A percentile compares a stretch with the other conserved stretches of the same genome.
These are phyloP conservation scores for Erodium texanum DNA, from an alignment of 441 rosid genomes.

Conservation along the genomic window DNA sequence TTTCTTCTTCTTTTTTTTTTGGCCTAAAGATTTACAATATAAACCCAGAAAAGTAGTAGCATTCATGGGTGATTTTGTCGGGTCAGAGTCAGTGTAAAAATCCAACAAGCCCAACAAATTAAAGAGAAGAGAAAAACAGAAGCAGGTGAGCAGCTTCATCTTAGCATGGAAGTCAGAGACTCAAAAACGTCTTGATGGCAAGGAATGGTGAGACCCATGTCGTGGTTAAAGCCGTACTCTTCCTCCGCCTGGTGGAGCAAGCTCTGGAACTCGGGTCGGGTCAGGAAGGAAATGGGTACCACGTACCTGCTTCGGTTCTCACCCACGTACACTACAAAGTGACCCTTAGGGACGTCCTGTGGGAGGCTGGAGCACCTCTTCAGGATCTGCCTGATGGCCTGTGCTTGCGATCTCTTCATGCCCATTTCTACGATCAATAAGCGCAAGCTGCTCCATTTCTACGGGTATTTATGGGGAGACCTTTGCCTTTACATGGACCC, in stretches of 20 bases:
- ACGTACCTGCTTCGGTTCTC: constrained; percentile 15
- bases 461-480: constrained; percentile 9
- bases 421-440: too few species aligned
- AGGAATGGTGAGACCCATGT: constrained; percentile 21
- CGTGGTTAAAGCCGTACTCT: constrained; percentile 19
- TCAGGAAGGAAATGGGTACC: constrained; percentile 17
- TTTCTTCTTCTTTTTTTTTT: too few species aligned
- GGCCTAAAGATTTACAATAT: neutral
- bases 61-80: neutral
- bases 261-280: constrained; percentile 20
- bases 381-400: constrained; percentile 18
- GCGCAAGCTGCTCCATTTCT: too few species aligned
- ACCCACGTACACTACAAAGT: constrained; percentile 22
- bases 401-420: constrained; percentile 14
- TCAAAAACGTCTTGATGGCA: constrained; percentile 15
- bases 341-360: constrained; percentile 22
- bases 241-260: constrained; percentile 11
- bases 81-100: neutral
- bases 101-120: neutral
- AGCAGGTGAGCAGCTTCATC: neutral
- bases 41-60: neutral
- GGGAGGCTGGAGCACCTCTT: constrained; percentile 19
- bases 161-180: constrained; percentile 17
- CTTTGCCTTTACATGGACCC: too few species aligned
- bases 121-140: neutral